A percentile compares a stretch with the other conserved stretches of the same genome.
These are phyloP conservation scores for Solanum dulcamara DNA, from an alignment of 257 asterid species.

Conservation along the genomic window DNA sequence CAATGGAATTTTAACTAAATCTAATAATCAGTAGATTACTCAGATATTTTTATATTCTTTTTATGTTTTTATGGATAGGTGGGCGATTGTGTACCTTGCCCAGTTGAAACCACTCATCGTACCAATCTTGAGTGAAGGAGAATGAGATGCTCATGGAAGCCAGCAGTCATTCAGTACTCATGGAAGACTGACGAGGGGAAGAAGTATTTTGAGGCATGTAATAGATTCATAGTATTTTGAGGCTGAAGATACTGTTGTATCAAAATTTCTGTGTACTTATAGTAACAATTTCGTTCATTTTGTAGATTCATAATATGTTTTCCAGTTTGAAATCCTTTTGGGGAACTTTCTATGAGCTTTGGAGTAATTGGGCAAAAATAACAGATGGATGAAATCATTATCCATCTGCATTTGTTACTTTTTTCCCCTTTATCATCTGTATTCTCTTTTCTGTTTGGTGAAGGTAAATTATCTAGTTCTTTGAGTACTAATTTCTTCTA, in stretches of 20 bases:
- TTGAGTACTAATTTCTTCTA: neutral
- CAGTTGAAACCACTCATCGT: neutral
- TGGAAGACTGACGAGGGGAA: neutral
- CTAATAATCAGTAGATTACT: neutral
- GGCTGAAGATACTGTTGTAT: neutral
- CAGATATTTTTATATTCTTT: no score
- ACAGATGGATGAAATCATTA: neutral
- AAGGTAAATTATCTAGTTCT: neutral
- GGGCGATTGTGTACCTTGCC: neutral
- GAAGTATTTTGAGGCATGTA: neutral
- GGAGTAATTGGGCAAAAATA: neutral
- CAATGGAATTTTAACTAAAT: neutral
- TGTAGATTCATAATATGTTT: neutral
- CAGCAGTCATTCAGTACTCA: neutral
- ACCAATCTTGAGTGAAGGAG: neutral
- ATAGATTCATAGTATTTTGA: no score
- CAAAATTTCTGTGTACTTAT: neutral
- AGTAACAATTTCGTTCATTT: neutral
- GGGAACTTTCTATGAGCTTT: no score
- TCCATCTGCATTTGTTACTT: neutral
- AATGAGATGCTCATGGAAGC: neutral
- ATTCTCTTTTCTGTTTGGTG: neutral
- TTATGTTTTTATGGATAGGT: neutral
- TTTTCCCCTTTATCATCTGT: neutral
- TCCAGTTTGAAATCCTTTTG: neutral